A percentile compares a stretch with the other conserved stretches of the same genome.
Evolutionary conservation across 305 asterid species (phyloP).

Genomic region (Fraxinus ornus): DNA sequence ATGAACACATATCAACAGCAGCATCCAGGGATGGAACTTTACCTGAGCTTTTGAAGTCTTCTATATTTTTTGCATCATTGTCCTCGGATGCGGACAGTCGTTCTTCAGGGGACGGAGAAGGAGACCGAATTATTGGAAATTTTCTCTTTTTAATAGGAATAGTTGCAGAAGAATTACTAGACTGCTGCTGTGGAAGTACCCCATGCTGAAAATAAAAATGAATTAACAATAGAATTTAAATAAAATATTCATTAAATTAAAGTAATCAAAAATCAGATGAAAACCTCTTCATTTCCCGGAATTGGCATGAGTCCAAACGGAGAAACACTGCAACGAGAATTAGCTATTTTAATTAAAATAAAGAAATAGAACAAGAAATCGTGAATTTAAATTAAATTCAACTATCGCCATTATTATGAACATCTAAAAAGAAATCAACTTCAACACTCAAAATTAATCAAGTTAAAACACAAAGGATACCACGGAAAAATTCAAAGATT

Average conservation of each 20-base stretch:
- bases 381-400: background rate
- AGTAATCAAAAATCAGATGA: constrained; percentile 20
- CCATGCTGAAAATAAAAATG: constrained; percentile 42
- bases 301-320: constrained; percentile 40
- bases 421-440: constrained; percentile 3
- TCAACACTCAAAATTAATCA: constrained; percentile 7
- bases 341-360: background rate
- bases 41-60: constrained; percentile 29
- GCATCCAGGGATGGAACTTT: constrained; percentile 25
- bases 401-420: background rate
- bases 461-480: background rate
- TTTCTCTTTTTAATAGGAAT: constrained; percentile 82
- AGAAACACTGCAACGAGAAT: constrained; percentile 28
- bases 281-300: constrained; percentile 57
- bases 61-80: constrained; percentile 27
- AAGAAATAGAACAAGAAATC: background rate
- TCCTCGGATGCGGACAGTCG: constrained; percentile 22
- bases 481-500: background rate
- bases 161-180: constrained; percentile 45
- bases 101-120: constrained; percentile 49
- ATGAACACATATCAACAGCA: constrained; percentile 1
- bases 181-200: constrained; percentile 35
- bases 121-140: constrained; percentile 42
- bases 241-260: constrained; percentile 16
- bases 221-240: constrained; percentile 22